phyloP scores from a whole-genome alignment of 1,139 yeast species.

The Suhomyces yuchorum region DNA sequence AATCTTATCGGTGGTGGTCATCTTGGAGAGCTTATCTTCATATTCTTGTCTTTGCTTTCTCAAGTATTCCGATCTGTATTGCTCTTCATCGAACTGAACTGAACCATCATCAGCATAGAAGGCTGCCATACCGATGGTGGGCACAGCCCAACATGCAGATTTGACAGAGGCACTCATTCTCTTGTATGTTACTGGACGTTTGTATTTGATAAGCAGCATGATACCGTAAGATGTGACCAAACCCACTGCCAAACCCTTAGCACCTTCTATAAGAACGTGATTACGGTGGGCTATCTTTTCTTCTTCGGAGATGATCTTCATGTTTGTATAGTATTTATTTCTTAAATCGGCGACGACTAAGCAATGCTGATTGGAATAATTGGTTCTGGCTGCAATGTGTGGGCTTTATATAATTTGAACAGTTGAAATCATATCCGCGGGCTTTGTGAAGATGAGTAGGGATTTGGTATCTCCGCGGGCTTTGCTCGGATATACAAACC shows the following conservation, averaged over 20 bases:
- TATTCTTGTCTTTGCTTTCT: conserved; percentile 18
- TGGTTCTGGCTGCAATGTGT: not conserved
- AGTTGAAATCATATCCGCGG: not conserved
- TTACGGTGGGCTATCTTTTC: conserved; percentile 46
- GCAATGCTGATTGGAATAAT: not conserved
- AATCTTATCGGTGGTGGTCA: conserved; percentile 23
- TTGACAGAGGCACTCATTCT: conserved; percentile 42
- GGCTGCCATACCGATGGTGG: conserved; percentile 42
- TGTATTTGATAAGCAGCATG: conserved; percentile 33
- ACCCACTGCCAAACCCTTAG: conserved; percentile 45
- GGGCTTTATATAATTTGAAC: not conserved
- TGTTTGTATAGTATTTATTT: conserved; percentile 15
- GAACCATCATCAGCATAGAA: conserved; percentile 53
- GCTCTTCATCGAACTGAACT: conserved; percentile 43
- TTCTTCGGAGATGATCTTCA: conserved; percentile 44
- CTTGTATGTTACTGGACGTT: conserved; percentile 36
- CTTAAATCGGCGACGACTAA: not conserved
- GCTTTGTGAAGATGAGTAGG: not conserved
- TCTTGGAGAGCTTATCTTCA: conserved; percentile 22
- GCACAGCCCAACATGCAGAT: conserved; percentile 43
- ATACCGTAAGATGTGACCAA: conserved; percentile 35
- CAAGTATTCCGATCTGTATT: conserved; percentile 39
- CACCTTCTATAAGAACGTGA: conserved; percentile 40
- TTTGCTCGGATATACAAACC: not conserved
- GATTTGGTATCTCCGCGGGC: not conserved